These are phyloP conservation scores for Plantago ovata DNA, from an alignment of 257 asterid species.

Conservation along the genomic window DNA sequence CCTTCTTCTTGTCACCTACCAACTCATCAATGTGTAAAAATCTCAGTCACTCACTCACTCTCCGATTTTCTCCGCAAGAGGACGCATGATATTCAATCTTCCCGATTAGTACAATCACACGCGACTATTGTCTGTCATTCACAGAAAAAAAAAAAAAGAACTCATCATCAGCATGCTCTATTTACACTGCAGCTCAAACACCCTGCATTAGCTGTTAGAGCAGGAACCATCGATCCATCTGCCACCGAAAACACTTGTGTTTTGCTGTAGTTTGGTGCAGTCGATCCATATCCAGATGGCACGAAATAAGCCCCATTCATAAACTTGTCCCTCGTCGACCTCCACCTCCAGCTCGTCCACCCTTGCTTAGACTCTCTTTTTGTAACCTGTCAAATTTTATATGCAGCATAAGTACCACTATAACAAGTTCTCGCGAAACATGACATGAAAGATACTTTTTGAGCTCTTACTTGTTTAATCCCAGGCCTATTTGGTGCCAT, in stretches of 20 bases:
- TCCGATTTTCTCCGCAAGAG: neutral
- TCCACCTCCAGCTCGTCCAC: constrained; percentile 81
- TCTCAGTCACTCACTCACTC: neutral
- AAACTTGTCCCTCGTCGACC: constrained; percentile 62
- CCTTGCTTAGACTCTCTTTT: constrained; percentile 57
- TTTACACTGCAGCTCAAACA: constrained; percentile 41
- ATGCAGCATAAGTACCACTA: neutral
- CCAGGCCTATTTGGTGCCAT: constrained; percentile 34
- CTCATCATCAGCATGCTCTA: constrained; percentile 40
- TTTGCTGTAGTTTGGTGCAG: constrained; percentile 42
- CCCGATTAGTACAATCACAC: neutral
- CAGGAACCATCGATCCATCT: constrained; percentile 62
- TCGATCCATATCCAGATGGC: constrained; percentile 68
- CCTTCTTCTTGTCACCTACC: too few relatives aligned
- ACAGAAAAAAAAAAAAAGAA: neutral
- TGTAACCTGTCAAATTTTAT: constrained; percentile 50
- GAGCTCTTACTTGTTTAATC: constrained; percentile 34
- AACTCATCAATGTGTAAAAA: neutral
- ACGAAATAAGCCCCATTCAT: constrained; percentile 73
- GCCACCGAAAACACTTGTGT: constrained; percentile 57
- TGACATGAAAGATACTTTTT: neutral
- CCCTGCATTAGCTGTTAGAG: constrained; percentile 62
- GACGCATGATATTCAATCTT: neutral
- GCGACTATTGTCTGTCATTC: neutral
- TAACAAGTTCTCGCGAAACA: neutral